Evolutionary conservation across 1,284 basidiomycete genomes (phyloP).

Genomic region (Peniophora sp.): DNA sequence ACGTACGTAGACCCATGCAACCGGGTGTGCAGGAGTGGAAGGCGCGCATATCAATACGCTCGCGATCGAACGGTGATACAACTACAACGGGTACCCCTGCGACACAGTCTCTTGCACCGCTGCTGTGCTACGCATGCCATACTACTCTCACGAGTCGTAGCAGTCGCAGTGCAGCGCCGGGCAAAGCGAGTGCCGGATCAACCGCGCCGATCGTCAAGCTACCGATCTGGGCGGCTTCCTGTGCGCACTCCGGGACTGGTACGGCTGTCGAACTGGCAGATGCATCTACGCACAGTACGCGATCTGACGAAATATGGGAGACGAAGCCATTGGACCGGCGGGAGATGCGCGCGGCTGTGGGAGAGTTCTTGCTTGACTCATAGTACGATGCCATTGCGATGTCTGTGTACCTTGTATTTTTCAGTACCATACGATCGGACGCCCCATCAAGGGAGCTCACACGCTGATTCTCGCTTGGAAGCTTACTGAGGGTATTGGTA

Average conservation of each 20-base stretch:
- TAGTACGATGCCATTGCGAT: background rate
- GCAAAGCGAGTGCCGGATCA: constrained; percentile 6
- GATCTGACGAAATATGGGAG: constrained; percentile 13
- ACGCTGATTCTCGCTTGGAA: too few relatives aligned
- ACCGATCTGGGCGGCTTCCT: constrained; percentile 28
- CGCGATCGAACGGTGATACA: constrained; percentile 26
- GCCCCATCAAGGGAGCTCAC: too few relatives aligned
- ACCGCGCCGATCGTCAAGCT: constrained; percentile 15
- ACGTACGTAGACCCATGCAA: constrained; percentile 54
- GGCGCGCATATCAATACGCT: constrained; percentile 60
- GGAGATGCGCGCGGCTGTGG: constrained; percentile 24
- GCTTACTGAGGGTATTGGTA: too few relatives aligned
- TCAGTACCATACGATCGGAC: too few relatives aligned
- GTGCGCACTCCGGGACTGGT: background rate
- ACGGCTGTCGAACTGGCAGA: background rate
- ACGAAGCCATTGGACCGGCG: constrained; percentile 13
- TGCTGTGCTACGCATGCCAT: constrained; percentile 70
- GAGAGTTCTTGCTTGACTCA: constrained; percentile 25
- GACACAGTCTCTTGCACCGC: constrained; percentile 31
- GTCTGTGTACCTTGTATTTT: too few relatives aligned
- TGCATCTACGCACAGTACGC: background rate
- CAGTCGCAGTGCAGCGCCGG: constrained; percentile 27
- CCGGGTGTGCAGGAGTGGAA: constrained; percentile 69
- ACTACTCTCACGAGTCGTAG: constrained; percentile 62
- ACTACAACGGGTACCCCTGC: constrained; percentile 8